Base-by-base conservation (phyloP, 345 rosid species). In the Mangifera indica region DNA sequence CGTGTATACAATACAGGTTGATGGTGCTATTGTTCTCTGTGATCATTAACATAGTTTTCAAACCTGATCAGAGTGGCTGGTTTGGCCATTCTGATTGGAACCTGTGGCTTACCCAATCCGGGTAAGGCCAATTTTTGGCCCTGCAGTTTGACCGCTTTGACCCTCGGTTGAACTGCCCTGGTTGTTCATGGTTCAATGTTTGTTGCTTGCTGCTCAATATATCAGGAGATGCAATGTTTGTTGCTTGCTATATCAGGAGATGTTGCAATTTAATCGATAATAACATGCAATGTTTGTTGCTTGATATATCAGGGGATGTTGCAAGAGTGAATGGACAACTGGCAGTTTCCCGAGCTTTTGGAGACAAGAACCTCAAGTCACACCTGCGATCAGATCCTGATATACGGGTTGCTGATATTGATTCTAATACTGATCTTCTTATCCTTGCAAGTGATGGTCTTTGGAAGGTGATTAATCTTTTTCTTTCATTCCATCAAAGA, bases 341-440 rank as follows among this genome's bases (percentile, higher is more conserved):
- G 66, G 90, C 92, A 0, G 90, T 88, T 77, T 84, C 92, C 17
- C 92, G 92, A 70, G 92, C 92, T 21, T 88, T 88, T 59, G 92
- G 92, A 15, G 92, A 88, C 74, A 86, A 83, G 80, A 86, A 83
- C 72, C 90, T 88, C 24, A 88, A 88, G 76, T 83, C 85, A 37
- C 92, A 88, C 76, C 75, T 88, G 61, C 79, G 92, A n/a, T 88
- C 93, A 20, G 93, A 88, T 79, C 93, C 93, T 13, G 93, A 88
- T n/a, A 67, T 86, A 54, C 76, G 46, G 69, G 61, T 13, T 71
- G 71, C 79, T 15, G 80, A 46, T 11, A 45, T 88, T 32, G 80
- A 81, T 60, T 60, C 58, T 10, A 72, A 77, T 4, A 84, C 88
- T 5, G 93, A 88, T 72, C 64, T 86, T 74, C 87, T 88, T 29